Base-by-base conservation (phyloP, 2,329 filamentous ascomycete genomes). In the Xylaria sp. region DNA sequence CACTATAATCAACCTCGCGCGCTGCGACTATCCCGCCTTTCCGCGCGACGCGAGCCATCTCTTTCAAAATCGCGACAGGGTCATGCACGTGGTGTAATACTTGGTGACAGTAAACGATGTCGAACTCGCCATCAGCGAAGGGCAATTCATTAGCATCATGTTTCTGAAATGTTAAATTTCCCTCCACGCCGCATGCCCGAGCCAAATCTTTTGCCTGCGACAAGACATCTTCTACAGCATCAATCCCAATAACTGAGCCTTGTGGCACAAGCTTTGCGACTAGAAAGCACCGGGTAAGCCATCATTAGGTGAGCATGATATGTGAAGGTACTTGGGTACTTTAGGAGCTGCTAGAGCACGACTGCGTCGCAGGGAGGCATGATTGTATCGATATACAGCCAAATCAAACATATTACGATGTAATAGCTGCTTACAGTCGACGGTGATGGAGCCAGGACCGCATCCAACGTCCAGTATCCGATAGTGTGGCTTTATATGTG, bases 101-200 rank as follows among this genome's bases (percentile, higher is more conserved):
- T 69, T 88, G 85, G 68, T 87, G 83, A 23, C 80, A 81, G 67
- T 84, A 82, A 6, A 88, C 84, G n/a, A 89, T 72, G 67, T 89
- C 87, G 64, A 88, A 89, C 2, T 76, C 71, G 28, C 75, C 76
- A 58, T 87, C 81, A 2, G 75, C 65, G 46, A 80, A 74, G 79
- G 71, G 66, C 9, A 78, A 64, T 1, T 67, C 59, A 59, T 72
- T 69, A 21, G 68, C 69, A 35, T 72, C 64, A 47, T 55, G 53
- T 58, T 9, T 53, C 66, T 61, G 57, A 50, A 75, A 75, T 33
- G 70, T 56, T 50, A 74, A 67, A 14, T 60, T 68, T 14, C 37
- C 46, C 21, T 70, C 57, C 21, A 54, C 38, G n/a, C 63, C 50
- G 19, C 61, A 63, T 6, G 52, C 57, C 11, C 12, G 25, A 21